Percentiles rank a stretch among this genome's conserved stretches.
Evolutionary conservation across 169 alveolate genomes (phyloP).

Genomic region (Cryptosporidium xiaoi): DNA sequence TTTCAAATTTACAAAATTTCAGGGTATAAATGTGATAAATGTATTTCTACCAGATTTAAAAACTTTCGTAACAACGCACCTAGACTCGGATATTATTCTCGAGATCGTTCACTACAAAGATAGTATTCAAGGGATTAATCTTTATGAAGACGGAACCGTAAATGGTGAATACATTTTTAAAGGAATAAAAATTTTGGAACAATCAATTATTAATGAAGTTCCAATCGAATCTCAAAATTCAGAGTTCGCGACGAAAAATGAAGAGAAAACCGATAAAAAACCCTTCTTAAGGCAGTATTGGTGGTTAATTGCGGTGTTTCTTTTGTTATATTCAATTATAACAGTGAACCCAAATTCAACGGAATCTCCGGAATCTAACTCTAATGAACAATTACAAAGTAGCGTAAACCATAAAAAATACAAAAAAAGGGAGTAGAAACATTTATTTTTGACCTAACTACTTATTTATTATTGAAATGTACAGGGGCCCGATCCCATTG

Average conservation of each 20-base stretch:
- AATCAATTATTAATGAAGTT: background rate
- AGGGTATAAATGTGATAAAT: conserved; percentile 22
- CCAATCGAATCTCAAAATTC: background rate
- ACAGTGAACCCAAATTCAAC: conserved; percentile 17
- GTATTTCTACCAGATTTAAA: conserved; percentile 4
- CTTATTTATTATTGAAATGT: conserved; percentile 33
- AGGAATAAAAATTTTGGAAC: conserved; percentile 7
- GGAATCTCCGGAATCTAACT: conserved; percentile 5
- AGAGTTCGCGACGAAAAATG: background rate
- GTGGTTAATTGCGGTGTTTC: conserved; percentile 57
- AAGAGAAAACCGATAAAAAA: background rate
- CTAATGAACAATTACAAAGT: conserved; percentile 9
- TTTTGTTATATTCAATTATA: conserved; percentile 30
- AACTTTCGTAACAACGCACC: background rate
- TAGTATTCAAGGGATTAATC: conserved; percentile 14
- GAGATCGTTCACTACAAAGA: background rate
- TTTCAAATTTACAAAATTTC: background rate
- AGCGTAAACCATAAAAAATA: background rate
- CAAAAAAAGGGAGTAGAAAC: background rate
- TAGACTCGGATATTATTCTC: conserved; percentile 31
- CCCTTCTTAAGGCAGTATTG: conserved; percentile 41
- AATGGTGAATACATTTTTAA: conserved; percentile 8
- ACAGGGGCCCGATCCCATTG: conserved; percentile 63
- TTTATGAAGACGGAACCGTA: background rate
- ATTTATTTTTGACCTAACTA: background rate